A percentile compares a stretch with the other conserved stretches of the same genome.
Evolutionary conservation across 2,329 filamentous ascomycete species (phyloP).

Genomic region (Colletotrichum phormii): DNA sequence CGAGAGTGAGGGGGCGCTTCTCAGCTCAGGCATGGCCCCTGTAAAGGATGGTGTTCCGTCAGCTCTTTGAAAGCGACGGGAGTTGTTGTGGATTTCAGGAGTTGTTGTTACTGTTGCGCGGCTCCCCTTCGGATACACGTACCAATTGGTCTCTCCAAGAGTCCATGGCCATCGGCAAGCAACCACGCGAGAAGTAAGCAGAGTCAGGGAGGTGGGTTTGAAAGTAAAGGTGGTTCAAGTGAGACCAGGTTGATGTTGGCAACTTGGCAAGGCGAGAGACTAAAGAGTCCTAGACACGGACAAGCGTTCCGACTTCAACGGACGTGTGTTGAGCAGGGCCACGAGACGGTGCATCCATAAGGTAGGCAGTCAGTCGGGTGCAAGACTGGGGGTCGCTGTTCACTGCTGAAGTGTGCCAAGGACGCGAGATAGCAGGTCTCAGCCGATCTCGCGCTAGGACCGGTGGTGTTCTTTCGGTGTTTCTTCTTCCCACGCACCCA

Average conservation of each 20-base stretch:
- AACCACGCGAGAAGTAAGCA: not conserved
- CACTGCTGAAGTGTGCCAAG: not conserved
- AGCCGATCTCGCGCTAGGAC: slow-evolving; percentile 42
- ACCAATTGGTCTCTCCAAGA: too few species aligned
- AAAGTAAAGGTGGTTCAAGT: not conserved
- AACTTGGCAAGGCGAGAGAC: not conserved
- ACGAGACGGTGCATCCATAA: not conserved
- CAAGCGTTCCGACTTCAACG: too few species aligned
- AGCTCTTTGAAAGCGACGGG: not conserved
- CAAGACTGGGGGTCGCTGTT: not conserved
- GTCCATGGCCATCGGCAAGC: not conserved
- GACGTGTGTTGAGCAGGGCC: not conserved
- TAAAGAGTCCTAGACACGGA: too few species aligned
- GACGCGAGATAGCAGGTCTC: slow-evolving; percentile 42
- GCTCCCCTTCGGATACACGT: not conserved
- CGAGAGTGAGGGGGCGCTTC: not conserved
- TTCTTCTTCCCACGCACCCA: not conserved
- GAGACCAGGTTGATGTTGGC: not conserved
- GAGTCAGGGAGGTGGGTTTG: not conserved
- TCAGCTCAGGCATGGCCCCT: slow-evolving; percentile 9
- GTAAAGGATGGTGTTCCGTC: not conserved
- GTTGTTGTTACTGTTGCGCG: too few species aligned
- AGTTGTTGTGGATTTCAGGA: not conserved
- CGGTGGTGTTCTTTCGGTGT: not conserved
- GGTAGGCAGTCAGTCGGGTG: too few species aligned